A percentile compares a stretch with the other conserved stretches of the same genome.
These are phyloP conservation scores for Ceratocystis albifundus DNA, from an alignment of 2,329 filamentous ascomycete species.

Conservation along the genomic window DNA sequence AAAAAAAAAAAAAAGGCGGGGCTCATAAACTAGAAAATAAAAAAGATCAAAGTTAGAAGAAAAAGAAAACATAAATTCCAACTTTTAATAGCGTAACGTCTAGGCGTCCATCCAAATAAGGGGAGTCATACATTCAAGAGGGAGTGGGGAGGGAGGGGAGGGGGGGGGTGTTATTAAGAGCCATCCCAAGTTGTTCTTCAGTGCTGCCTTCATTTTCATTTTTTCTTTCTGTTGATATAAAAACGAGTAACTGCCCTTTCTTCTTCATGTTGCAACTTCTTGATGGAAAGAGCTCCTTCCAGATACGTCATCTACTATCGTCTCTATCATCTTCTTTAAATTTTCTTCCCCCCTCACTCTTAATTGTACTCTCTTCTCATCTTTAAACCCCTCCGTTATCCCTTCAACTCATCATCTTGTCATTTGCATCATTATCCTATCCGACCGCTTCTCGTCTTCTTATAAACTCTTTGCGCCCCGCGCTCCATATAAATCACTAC, in stretches of 20 bases:
- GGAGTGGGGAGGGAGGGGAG: not conserved
- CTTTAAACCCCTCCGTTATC: not conserved
- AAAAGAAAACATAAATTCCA: conserved; percentile 2
- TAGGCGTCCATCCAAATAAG: not conserved
- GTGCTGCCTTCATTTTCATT: not conserved
- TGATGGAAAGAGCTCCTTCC: not conserved
- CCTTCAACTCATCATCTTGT: no score
- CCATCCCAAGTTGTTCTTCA: not conserved
- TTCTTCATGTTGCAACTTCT: not conserved
- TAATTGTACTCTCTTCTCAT: not conserved
- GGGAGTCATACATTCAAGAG: not conserved
- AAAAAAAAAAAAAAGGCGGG: not conserved
- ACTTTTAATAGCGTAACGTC: not conserved
- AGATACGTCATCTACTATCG: not conserved
- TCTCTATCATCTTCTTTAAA: not conserved
- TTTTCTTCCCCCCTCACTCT: not conserved
- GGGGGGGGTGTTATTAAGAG: not conserved
- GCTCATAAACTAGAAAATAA: not conserved
- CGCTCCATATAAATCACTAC: not conserved
- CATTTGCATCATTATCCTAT: not conserved
- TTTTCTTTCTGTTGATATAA: not conserved
- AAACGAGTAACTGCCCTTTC: conserved; percentile 8
- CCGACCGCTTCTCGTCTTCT: not conserved
- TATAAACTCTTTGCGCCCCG: not conserved
- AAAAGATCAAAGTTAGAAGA: not conserved